Evolutionary conservation across 2,329 filamentous ascomycete species (phyloP).

Genomic region (Epichloe aotearoae): DNA sequence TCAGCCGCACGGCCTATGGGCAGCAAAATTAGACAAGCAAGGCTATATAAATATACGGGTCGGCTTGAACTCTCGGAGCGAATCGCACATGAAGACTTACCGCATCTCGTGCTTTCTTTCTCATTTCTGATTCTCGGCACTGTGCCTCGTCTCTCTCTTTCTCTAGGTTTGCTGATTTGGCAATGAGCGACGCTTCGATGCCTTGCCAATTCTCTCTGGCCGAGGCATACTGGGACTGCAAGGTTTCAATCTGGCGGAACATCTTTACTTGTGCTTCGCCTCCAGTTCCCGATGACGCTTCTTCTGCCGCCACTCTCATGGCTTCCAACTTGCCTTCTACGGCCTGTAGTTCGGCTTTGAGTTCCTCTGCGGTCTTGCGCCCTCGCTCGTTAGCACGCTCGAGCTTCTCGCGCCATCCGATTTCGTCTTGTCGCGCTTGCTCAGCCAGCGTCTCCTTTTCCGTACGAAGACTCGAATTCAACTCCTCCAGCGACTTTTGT

Average conservation of each 20-base stretch:
- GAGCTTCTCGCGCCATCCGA: slow-evolving; percentile 59
- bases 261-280: slow-evolving; percentile 83
- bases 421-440: slow-evolving; percentile 54
- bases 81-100: slow-evolving; percentile 33
- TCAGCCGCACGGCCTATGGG: slow-evolving; percentile 44
- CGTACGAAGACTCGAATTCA: slow-evolving; percentile 52
- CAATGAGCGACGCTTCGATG: slow-evolving; percentile 75
- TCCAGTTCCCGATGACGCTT: slow-evolving; percentile 68
- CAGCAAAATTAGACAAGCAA: background rate
- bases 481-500: slow-evolving; percentile 41
- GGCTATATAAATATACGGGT: too few relatives aligned
- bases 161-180: slow-evolving; percentile 65
- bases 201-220: slow-evolving; percentile 97
- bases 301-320: slow-evolving; percentile 73
- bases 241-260: slow-evolving; percentile 82
- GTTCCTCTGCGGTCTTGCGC: slow-evolving; percentile 56
- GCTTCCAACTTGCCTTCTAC: slow-evolving; percentile 85
- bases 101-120: slow-evolving; percentile 78
- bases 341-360: slow-evolving; percentile 62
- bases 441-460: slow-evolving; percentile 68
- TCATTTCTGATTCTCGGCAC: slow-evolving; percentile 71
- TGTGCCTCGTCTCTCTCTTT: slow-evolving; percentile 81
- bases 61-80: background rate
- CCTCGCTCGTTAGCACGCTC: slow-evolving; percentile 60
- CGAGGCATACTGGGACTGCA: slow-evolving; percentile 89